These are phyloP conservation scores for Saccharomycopsis babjevae DNA, from an alignment of 805 yeast genomes.

Conservation along the genomic window DNA sequence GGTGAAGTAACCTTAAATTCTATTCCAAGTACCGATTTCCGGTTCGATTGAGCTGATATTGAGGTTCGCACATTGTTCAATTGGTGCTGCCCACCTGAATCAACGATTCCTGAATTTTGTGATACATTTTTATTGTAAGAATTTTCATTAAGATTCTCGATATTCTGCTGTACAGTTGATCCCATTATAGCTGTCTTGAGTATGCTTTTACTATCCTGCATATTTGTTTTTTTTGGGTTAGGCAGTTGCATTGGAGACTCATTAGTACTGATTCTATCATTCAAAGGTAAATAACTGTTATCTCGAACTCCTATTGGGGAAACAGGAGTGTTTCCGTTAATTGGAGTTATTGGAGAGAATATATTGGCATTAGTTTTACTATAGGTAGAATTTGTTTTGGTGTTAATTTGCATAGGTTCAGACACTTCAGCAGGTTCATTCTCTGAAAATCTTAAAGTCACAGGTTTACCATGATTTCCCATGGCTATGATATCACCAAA, in stretches of 20 bases:
- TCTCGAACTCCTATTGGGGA: constrained; percentile 5
- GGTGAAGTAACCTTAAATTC: constrained; percentile 14
- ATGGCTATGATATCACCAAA: constrained; percentile 22
- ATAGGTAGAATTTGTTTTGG: constrained; percentile 8
- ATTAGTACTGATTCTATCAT: background rate
- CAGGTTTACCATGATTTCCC: constrained; percentile 14
- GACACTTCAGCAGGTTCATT: background rate
- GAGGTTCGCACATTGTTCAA: background rate
- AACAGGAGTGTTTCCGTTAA: background rate
- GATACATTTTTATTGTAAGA: background rate
- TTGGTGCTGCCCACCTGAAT: background rate
- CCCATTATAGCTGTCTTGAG: background rate
- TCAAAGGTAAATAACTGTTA: constrained; percentile 7
- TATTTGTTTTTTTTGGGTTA: background rate
- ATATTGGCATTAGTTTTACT: constrained; percentile 1
- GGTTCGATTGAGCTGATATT: background rate
- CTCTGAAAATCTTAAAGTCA: constrained; percentile 10
- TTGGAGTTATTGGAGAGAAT: constrained; percentile 4
- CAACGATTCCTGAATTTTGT: background rate
- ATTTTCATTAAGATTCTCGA: background rate
- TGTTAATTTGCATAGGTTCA: background rate
- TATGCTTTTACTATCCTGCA: background rate
- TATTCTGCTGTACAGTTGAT: background rate
- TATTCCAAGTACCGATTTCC: constrained; percentile 14
- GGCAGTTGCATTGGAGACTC: background rate